phyloP scores from a whole-genome alignment of 129 eudicot genomes.

The Tanacetum coccineum region DNA sequence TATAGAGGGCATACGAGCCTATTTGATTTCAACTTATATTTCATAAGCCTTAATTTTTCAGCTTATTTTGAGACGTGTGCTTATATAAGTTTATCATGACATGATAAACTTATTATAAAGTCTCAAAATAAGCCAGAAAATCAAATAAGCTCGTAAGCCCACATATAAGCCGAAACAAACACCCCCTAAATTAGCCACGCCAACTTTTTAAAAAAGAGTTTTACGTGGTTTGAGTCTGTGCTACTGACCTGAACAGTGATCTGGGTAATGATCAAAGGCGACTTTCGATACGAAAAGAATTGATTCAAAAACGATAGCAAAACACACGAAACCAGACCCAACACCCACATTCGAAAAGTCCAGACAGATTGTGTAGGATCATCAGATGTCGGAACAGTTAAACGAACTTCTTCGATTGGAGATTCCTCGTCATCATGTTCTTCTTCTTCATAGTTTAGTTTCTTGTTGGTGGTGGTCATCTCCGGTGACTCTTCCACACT shows the following conservation, averaged over 20 bases:
- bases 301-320: constrained; percentile 64
- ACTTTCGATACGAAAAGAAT: constrained; percentile 58
- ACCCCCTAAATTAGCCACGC: too few species aligned
- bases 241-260: constrained; percentile 40
- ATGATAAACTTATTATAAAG: too few species aligned
- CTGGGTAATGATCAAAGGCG: constrained; percentile 54
- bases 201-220: too few species aligned
- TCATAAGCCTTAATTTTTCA: too few species aligned
- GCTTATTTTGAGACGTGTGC: too few species aligned
- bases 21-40: too few species aligned
- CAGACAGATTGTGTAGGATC: constrained; percentile 71
- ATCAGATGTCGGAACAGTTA: constrained; percentile 66
- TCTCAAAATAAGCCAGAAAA: too few species aligned
- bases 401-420: constrained; percentile 68
- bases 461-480: constrained; percentile 1
- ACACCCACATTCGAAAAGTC: constrained; percentile 90
- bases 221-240: too few species aligned
- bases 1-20: too few species aligned
- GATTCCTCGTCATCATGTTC: constrained; percentile 49
- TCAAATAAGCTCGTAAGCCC: too few species aligned
- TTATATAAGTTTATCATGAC: too few species aligned
- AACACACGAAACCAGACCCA: constrained; percentile 58
- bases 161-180: too few species aligned
- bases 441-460: neutral
- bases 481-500: constrained; percentile 29